Evolutionary conservation across 225 moss, liverwort and hornwort species (phyloP), one percentile per base, ranked within the genome.

Genomic region (Antitrichia curtipendula): DNA sequence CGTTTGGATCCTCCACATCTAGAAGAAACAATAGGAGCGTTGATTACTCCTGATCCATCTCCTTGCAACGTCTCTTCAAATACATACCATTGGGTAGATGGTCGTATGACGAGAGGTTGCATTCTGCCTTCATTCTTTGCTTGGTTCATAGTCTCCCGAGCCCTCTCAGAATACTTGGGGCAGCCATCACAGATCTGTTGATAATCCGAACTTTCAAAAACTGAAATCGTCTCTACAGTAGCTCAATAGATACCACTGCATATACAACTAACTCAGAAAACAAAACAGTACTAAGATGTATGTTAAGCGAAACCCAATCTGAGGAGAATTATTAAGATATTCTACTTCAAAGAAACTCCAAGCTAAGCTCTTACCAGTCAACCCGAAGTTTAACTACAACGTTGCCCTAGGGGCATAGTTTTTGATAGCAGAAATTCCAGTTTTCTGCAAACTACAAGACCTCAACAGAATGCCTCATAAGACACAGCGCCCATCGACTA

Each of bases 21-120:
- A 75, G 84, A 94, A 68, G 78, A 60, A 68, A 69, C 34, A 68
- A 77, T 12, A 88, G 79, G 72, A 81, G 69, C 45, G 41, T 77
- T 59, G 43, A 91, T 57, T 81, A 95, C 88, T 70, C 96, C 96
- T 83, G 91, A 95, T 59, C 91, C 95, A 56, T 90, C 91, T 70
- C 95, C 95, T 88, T 94, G 81, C 69, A 95, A 81, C 80, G 93
- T 93, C 85, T 95, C 95, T 78, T 89, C 92, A 80, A 83, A 97
- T 12, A 93, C 95, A 87, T 97, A 96, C 92, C 95, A 97, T 86
- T 96, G 96, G 38, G 97, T 92, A 81, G 97, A 97, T 50, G 96
- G 97, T 62, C 95, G 94, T 84, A 97, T 95, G 82, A 95, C 94
- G n/a, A 97, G 95, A 82, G 95, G 97, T 43, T 90, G 89, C 45